Percentiles rank a stretch among this genome's conserved stretches.
Evolutionary conservation across 768 basidiomycete genomes (phyloP).

Genomic region (Terana coerulea): DNA sequence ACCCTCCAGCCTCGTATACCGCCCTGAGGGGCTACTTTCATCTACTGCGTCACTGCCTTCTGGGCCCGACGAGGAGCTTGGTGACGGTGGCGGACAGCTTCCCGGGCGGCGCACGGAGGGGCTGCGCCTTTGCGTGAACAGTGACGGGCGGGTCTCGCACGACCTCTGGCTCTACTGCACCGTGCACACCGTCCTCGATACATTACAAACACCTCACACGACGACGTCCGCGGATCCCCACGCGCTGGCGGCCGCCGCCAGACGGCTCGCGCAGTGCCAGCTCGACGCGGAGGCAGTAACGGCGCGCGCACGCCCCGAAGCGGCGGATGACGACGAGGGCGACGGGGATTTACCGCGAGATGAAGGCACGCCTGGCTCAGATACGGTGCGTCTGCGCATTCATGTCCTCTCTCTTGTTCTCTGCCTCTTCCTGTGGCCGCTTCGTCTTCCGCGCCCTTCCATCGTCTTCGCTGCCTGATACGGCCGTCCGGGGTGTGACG

Average conservation of each 20-base stretch:
- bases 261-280: constrained; percentile 9
- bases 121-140: constrained; percentile 17
- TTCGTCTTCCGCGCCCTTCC: background rate
- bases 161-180: constrained; percentile 21
- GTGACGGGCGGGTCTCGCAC: constrained; percentile 21
- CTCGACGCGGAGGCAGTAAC: constrained; percentile 1
- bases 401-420: background rate
- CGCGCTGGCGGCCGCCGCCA: constrained; percentile 2
- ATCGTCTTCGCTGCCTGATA: background rate
- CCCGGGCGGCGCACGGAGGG: background rate
- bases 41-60: background rate
- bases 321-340: constrained; percentile 12
- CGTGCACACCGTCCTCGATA: constrained; percentile 4
- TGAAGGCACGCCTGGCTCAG: background rate
- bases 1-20: constrained; percentile 10
- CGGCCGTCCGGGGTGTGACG: background rate
- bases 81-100: background rate
- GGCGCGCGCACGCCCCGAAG: background rate
- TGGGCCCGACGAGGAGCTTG: background rate
- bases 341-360: background rate
- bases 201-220: background rate
- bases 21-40: background rate
- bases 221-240: background rate
- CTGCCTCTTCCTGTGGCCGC: background rate
- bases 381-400: constrained; percentile 6